These are phyloP conservation scores for Endothia cerciana DNA, from an alignment of 2,329 filamentous ascomycete species.

Conservation along the genomic window DNA sequence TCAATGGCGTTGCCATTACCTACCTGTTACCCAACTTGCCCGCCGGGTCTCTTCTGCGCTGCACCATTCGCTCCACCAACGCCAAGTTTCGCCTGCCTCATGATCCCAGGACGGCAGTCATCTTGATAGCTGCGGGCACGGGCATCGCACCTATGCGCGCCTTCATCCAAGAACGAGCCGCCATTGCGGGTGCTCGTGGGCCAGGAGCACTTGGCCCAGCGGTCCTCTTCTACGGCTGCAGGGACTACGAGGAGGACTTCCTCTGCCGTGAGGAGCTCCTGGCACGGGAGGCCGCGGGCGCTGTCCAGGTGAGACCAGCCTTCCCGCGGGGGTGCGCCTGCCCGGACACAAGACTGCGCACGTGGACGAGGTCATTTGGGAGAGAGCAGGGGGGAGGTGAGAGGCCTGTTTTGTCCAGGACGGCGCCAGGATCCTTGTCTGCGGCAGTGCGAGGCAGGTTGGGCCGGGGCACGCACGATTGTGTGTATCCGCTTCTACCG, in stretches of 20 bases:
- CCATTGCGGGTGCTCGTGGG: constrained; percentile 39
- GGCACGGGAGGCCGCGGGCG: constrained; percentile 31
- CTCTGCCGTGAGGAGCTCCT: constrained; percentile 35
- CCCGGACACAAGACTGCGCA: constrained; percentile 16
- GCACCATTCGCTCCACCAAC: constrained; percentile 24
- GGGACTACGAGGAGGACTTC: constrained; percentile 41
- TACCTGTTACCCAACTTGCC: constrained; percentile 48
- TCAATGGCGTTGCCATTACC: constrained; percentile 51
- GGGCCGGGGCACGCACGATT: constrained; percentile 26
- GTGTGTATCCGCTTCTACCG: constrained; percentile 27
- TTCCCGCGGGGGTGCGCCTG: constrained; percentile 16
- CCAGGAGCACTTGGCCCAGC: constrained; percentile 38
- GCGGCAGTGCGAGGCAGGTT: constrained; percentile 30
- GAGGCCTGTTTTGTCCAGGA: constrained; percentile 22
- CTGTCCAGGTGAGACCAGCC: constrained; percentile 22
- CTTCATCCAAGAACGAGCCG: constrained; percentile 43
- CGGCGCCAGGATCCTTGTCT: constrained; percentile 28
- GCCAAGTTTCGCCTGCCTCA: constrained; percentile 51
- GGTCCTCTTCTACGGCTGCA: constrained; percentile 48
- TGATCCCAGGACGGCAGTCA: constrained; percentile 46
- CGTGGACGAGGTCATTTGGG: constrained; percentile 30
- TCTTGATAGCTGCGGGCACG: constrained; percentile 56
- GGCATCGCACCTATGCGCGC: constrained; percentile 50
- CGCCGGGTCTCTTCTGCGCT: constrained; percentile 10
- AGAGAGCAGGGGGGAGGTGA: constrained; percentile 27